Base-by-base conservation (phyloP, 441 rosid species). In the Breynia disticha region DNA sequence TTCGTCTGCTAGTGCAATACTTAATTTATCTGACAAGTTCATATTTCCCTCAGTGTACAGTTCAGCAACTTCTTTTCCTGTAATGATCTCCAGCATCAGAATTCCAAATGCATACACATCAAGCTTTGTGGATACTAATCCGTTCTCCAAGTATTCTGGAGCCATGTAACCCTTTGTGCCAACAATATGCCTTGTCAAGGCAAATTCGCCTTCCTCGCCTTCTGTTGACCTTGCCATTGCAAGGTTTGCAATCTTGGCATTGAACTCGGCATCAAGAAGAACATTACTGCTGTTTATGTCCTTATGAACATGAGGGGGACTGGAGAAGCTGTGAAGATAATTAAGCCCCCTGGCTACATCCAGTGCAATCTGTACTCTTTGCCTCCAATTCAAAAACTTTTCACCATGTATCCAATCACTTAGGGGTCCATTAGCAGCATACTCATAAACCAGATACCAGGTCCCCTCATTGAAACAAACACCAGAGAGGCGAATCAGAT, bases 41-140 rank as follows among this genome's bases (percentile, higher is more conserved):
- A 19, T 57, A 48, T 68, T 54, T n/a, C 76, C 73, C 46, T 71
- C 73, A 20, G 60, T 54, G 61, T 64, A 69, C 16, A 78, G 16
- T 7, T 71, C 72, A 43, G 55, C 59, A 54, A 62, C 82, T 32
- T 81, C 79, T 70, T 79, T 77, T 52, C 95, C 88, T 0, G 80
- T 76, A 48, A 83, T 37, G 14, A 77, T 72, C 76, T 86, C 95
- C 68, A 76, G 57, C 63, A 79, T 55, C 22, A 86, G 68, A 61
- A 81, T 67, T n/a, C 97, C 95, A 54, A 80, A 89, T n/a, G 90
- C 84, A 54, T 77, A 89, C 16, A 86, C 81, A 58, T 86, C 93
- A 18, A 85, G 75, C 72, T 79, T 88, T 53, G 86, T 71, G 16
- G 87, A 81, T 24, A 88, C 76, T 11, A 88, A 47, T 52, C 95